These are phyloP conservation scores for Pugionium cornutum DNA, from an alignment of 345 rosid genomes.

Conservation along the genomic window DNA sequence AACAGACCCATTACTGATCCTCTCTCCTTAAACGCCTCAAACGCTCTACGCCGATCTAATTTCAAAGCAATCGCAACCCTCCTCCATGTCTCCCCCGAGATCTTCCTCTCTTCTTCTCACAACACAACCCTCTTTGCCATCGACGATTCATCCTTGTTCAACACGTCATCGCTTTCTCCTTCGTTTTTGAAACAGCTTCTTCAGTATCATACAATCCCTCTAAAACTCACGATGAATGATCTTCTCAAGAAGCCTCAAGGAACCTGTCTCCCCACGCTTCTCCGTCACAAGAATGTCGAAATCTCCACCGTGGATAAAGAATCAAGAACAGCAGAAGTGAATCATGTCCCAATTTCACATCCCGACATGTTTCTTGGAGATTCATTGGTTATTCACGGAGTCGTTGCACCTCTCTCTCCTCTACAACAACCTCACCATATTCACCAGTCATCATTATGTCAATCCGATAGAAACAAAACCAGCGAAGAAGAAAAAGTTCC, in stretches of 20 bases:
- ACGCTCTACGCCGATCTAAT: constrained; percentile 55
- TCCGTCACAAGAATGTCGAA: constrained; percentile 49
- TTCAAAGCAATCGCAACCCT: constrained; percentile 64
- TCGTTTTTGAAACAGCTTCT: constrained; percentile 61
- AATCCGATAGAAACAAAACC: constrained; percentile 37
- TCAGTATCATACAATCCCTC: constrained; percentile 67
- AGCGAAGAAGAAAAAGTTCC: constrained; percentile 7
- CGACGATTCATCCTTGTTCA: constrained; percentile 57
- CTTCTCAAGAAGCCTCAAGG: constrained; percentile 51
- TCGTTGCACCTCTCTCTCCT: constrained; percentile 58
- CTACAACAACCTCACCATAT: constrained; percentile 27
- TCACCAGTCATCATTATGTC: constrained; percentile 34
- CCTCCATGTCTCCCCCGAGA: constrained; percentile 60
- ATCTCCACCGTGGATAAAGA: constrained; percentile 45
- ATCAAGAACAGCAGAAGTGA: constrained; percentile 53
- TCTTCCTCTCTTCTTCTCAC: constrained; percentile 57
- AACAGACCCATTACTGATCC: constrained; percentile 34
- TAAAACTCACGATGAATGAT: constrained; percentile 52
- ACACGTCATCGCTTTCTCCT: constrained; percentile 51
- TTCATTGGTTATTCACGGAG: constrained; percentile 65
- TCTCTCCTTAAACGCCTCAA: constrained; percentile 55
- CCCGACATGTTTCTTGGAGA: constrained; percentile 73
- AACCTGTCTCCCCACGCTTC: constrained; percentile 62
- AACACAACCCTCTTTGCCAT: constrained; percentile 74
- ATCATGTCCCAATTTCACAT: constrained; percentile 54